Evolutionary conservation across 352 stramenopile species (phyloP).

Genomic region (Globisporangium spiculum): DNA sequence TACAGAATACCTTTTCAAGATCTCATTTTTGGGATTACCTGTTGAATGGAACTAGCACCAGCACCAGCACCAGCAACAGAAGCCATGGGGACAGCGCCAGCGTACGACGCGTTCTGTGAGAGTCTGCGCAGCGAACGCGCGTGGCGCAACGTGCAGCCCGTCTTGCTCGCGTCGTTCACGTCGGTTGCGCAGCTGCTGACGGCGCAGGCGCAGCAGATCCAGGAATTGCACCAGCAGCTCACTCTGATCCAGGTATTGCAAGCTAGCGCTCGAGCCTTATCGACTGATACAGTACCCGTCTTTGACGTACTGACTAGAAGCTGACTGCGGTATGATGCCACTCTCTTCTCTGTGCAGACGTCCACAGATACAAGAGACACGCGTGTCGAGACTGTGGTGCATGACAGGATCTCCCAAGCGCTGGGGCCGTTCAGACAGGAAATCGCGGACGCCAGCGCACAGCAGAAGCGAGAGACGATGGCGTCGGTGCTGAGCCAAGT

Average conservation of each 20-base stretch:
- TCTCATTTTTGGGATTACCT: background rate
- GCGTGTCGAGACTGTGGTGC: background rate
- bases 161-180: constrained; percentile 42
- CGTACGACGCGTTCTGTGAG: constrained; percentile 12
- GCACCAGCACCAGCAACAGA: background rate
- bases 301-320: no score
- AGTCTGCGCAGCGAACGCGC: constrained; percentile 42
- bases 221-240: constrained; percentile 14
- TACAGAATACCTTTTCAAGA: constrained; percentile 3
- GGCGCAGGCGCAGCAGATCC: constrained; percentile 31
- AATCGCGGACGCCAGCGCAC: background rate
- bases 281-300: no score
- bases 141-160: constrained; percentile 64
- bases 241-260: background rate
- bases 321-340: background rate
- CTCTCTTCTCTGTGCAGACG: background rate
- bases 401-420: background rate
- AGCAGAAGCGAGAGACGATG: background rate
- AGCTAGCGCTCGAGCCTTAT: no score
- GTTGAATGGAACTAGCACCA: background rate
- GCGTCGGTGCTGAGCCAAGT: background rate
- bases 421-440: background rate
- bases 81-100: background rate
- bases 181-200: constrained; percentile 35
- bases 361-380: background rate